Base-by-base conservation (phyloP, 208 protist species). In the Trypanosoma cruzi region DNA sequence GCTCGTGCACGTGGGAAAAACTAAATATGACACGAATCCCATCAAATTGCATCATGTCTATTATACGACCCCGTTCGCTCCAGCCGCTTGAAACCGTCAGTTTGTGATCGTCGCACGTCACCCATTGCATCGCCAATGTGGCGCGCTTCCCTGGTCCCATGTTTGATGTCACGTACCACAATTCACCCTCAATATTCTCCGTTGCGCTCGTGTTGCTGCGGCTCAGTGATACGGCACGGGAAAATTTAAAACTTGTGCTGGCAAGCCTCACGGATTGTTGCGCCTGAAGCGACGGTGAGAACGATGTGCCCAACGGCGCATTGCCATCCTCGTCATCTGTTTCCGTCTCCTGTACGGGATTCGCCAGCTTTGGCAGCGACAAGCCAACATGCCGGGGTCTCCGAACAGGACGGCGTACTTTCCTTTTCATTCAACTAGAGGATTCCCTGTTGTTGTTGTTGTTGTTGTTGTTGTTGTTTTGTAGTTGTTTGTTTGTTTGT, bases 81-180 rank as follows among this genome's bases (percentile, higher is more conserved):
- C 77, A 89, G 34, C 74, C 79, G 42, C 64, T 78, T 61, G 78
- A 89, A 8, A 89, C 65, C 14, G 73, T 76, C 3, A 89, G 65
- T 0, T 75, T 67, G 18, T 76, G 59, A 42, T 82, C 71, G 53
- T 84, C 74, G 60, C 81, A 89, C 26, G 82, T 75, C 0, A 89
- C 81, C 79, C 80, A 89, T 34, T 89, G 77, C 24, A 69, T 46
- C 3, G 26, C 26, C 18, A 50, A 26, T 20, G 48, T 14, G 28
- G 29, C 67, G 20, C 56, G 48, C 61, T 81, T 81, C 11, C 77
- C 73, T 22, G 76, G 79, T 6, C 75, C 77, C 22, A 44, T 74
- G 58, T 74, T 77, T 32, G 52, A 20, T 37, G 73, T 85, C 18
- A 88, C 55, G 57, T 78, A 81, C 80, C 83, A 88, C 56, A 88